phyloP scores from a whole-genome alignment of 352 stramenopile genomes.

The Poterioochromonas sp. region DNA sequence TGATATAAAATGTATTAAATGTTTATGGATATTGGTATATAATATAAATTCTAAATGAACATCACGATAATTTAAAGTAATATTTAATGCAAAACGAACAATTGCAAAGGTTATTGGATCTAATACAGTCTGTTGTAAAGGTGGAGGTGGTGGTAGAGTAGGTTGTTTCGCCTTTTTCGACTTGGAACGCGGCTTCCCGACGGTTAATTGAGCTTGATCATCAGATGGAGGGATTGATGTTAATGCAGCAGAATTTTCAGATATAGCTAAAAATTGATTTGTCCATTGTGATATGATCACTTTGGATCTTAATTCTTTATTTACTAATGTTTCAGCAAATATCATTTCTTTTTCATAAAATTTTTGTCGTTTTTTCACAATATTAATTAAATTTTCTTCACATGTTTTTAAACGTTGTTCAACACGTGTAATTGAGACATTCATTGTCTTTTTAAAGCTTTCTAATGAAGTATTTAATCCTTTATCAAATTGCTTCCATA shows the following conservation, averaged over 20 bases:
- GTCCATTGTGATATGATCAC: conserved; percentile 16
- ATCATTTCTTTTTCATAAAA: not conserved
- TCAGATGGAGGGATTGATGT: too few species aligned
- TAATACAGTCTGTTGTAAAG: not conserved
- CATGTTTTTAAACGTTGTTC: not conserved
- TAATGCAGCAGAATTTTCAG: too few species aligned
- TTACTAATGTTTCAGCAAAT: not conserved
- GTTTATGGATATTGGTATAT: not conserved
- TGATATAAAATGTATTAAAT: not conserved
- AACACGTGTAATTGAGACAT: not conserved
- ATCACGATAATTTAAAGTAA: not conserved
- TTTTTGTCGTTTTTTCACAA: not conserved
- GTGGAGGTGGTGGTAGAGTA: too few species aligned
- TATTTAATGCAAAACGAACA: not conserved
- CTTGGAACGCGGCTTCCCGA: too few species aligned
- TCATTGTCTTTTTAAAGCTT: not conserved
- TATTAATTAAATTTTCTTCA: not conserved
- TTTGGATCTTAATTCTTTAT: conserved; percentile 8
- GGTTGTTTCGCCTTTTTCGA: too few species aligned
- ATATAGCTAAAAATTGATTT: not conserved
- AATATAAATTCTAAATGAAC: not conserved
- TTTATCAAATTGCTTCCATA: conserved; percentile 9
- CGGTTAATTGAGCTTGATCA: too few species aligned
- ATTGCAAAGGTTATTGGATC: conserved; percentile 19
- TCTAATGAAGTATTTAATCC: not conserved